Conservation (phyloP, 1,284 basidiomycete species). For the Ustilago shanxiensis region DNA sequence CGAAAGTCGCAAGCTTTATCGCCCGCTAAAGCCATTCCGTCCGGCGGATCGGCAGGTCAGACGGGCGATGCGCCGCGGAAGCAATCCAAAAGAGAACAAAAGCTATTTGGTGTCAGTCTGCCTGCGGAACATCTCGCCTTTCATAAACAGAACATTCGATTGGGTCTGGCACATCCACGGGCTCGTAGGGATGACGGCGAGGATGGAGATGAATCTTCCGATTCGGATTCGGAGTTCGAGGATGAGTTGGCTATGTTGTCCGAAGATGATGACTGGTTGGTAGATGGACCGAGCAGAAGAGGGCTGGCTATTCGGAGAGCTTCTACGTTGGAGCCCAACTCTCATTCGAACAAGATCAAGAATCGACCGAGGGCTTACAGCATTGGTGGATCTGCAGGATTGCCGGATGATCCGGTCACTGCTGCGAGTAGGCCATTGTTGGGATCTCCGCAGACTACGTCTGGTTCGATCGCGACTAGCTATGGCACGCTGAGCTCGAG, state of each 20-base stretch:
- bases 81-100: conserved; percentile 56
- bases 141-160: conserved; percentile 67
- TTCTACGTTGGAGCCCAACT: conserved; percentile 36
- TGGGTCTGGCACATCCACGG: conserved; percentile 67
- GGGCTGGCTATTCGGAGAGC: conserved; percentile 50
- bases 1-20: conserved; percentile 48
- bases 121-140: conserved; percentile 67
- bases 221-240: conserved; percentile 54
- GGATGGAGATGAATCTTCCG: conserved; percentile 47
- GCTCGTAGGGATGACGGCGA: conserved; percentile 54
- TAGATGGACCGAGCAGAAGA: conserved; percentile 24
- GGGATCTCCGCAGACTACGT: conserved; percentile 13
- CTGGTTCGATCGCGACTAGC: conserved; percentile 20
- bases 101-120: conserved; percentile 60
- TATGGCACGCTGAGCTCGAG: conserved; percentile 62
- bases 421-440: conserved; percentile 34
- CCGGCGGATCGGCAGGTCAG: neutral
- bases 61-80: conserved; percentile 25
- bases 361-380: conserved; percentile 38
- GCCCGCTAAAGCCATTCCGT: conserved; percentile 40
- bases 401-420: conserved; percentile 51
- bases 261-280: conserved; percentile 59
- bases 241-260: conserved; percentile 63
- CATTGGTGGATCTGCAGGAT: conserved; percentile 44
- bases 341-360: conserved; percentile 21